A percentile compares a stretch with the other conserved stretches of the same genome.
Evolutionary conservation across 345 rosid genomes (phyloP).

Genomic region (Acer saccharum): DNA sequence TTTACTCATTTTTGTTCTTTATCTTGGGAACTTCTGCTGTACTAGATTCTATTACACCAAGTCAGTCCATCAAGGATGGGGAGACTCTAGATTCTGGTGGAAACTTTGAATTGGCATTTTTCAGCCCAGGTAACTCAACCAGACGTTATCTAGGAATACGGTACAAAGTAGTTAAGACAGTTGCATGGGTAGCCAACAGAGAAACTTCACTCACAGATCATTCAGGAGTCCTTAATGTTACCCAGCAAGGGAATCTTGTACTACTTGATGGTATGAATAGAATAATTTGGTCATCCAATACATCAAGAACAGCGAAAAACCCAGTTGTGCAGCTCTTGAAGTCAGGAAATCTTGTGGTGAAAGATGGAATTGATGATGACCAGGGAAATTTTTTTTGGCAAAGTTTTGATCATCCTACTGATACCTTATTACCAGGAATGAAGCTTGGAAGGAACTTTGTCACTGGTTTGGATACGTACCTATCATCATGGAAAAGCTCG

Average conservation of each 20-base stretch:
- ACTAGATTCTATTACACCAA: too few species aligned
- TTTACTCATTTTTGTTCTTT: too few species aligned
- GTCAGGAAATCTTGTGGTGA: conserved; percentile 51
- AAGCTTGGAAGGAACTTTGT: conserved; percentile 47
- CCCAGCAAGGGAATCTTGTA: conserved; percentile 6
- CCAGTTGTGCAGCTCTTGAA: conserved; percentile 43
- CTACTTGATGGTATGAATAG: not conserved
- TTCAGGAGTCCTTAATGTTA: conserved; percentile 18
- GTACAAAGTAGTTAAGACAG: conserved; percentile 37
- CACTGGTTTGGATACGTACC: conserved; percentile 29
- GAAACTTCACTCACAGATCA: conserved; percentile 17
- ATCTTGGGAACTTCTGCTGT: too few species aligned
- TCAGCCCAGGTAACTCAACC: too few species aligned
- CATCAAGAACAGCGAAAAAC: not conserved
- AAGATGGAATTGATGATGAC: conserved; percentile 13
- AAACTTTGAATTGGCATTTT: too few species aligned
- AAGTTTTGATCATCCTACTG: conserved; percentile 52
- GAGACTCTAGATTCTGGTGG: too few species aligned
- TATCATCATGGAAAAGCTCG: conserved; percentile 35
- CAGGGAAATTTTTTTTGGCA: conserved; percentile 42
- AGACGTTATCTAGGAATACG: conserved; percentile 45
- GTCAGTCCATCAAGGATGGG: too few species aligned
- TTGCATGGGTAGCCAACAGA: conserved; percentile 45
- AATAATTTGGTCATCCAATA: conserved; percentile 30
- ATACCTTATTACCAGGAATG: conserved; percentile 50